Evolutionary conservation across 2,329 filamentous ascomycete species (phyloP).

Genomic region (Canariomyces notabilis): DNA sequence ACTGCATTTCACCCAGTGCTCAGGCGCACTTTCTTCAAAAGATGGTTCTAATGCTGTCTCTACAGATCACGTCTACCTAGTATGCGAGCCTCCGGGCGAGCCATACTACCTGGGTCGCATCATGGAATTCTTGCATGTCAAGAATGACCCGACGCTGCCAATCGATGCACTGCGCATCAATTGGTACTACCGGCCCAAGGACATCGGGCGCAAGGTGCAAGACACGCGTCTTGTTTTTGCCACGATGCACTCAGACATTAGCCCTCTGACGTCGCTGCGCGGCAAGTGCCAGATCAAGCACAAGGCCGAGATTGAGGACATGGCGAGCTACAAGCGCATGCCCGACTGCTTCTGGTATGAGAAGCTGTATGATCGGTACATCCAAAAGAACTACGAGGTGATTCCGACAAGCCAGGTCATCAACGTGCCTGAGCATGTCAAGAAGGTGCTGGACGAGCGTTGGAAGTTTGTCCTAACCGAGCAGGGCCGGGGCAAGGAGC

Average conservation of each 20-base stretch:
- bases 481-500: constrained; percentile 86
- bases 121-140: constrained; percentile 91
- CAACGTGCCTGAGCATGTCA: constrained; percentile 92
- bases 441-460: constrained; percentile 89
- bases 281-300: constrained; percentile 91
- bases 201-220: constrained; percentile 86
- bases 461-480: constrained; percentile 97
- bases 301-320: constrained; percentile 74
- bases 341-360: constrained; percentile 95
- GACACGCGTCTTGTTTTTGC: constrained; percentile 90
- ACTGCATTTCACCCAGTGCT: not conserved
- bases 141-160: constrained; percentile 66
- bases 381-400: constrained; percentile 95
- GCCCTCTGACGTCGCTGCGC: constrained; percentile 83
- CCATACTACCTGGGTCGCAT: constrained; percentile 96
- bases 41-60: constrained; percentile 17
- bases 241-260: constrained; percentile 97
- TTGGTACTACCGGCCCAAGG: constrained; percentile 96
- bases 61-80: constrained; percentile 79
- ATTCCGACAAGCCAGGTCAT: constrained; percentile 89
- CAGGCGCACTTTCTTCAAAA: constrained; percentile 2
- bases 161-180: constrained; percentile 90
- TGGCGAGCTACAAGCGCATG: constrained; percentile 78
- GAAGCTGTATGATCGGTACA: constrained; percentile 96
- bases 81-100: constrained; percentile 95